These are phyloP conservation scores for Pueraria montana DNA, from an alignment of 306 rosid genomes.

Conservation along the genomic window DNA sequence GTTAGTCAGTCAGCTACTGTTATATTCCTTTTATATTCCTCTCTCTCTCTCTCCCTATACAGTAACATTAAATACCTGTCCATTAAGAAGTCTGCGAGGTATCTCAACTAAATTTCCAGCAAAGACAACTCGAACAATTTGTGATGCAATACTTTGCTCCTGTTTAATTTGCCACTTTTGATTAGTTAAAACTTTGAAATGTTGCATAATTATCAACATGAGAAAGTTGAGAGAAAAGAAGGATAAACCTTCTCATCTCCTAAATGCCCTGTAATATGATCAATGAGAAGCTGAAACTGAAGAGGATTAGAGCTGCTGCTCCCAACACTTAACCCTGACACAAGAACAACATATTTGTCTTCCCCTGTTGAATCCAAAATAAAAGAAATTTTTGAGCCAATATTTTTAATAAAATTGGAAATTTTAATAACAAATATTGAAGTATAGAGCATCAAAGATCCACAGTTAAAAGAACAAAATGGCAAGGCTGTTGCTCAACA, in stretches of 20 bases:
- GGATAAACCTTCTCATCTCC: slow-evolving; percentile 86
- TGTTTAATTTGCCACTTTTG: slow-evolving; percentile 55
- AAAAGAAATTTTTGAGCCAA: slow-evolving; percentile 17
- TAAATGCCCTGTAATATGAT: slow-evolving; percentile 96
- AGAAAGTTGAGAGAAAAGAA: slow-evolving; percentile 45
- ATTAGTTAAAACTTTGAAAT: slow-evolving; percentile 46
- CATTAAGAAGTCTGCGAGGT: slow-evolving; percentile 73
- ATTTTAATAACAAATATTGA: slow-evolving; percentile 34
- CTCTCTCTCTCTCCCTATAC: background rate
- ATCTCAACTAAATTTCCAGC: slow-evolving; percentile 93
- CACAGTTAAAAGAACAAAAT: slow-evolving; percentile 20
- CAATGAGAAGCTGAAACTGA: slow-evolving; percentile 91
- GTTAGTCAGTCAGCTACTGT: background rate
- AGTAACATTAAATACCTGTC: slow-evolving; percentile 72
- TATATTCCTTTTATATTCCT: background rate
- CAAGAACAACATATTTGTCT: slow-evolving; percentile 84
- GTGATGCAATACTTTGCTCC: slow-evolving; percentile 89
- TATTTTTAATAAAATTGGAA: slow-evolving; percentile 10
- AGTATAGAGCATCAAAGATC: slow-evolving; percentile 26
- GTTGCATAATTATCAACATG: slow-evolving; percentile 36
- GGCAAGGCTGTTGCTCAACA: slow-evolving; percentile 23
- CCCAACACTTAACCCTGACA: slow-evolving; percentile 87
- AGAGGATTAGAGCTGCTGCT: slow-evolving; percentile 85
- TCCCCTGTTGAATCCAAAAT: slow-evolving; percentile 71
- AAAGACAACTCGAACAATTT: slow-evolving; percentile 82